phyloP scores from a whole-genome alignment of 768 basidiomycete species.

The Lyophyllum shimeji region DNA sequence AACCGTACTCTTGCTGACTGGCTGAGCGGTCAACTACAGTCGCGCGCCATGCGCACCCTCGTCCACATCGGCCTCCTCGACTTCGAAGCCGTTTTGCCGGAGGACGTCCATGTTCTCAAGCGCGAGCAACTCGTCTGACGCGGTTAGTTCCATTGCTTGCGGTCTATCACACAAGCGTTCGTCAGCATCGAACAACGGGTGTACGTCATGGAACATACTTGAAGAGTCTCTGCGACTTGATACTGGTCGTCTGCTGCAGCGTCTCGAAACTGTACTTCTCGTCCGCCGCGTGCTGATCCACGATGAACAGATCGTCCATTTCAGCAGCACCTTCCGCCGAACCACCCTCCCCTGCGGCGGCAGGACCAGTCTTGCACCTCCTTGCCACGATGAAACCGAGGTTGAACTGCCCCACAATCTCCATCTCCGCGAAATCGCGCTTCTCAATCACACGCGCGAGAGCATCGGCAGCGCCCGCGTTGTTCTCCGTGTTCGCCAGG shows the following conservation, averaged over 20 bases:
- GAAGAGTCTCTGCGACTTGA: slow-evolving; percentile 83
- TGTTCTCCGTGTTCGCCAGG: slow-evolving; percentile 42
- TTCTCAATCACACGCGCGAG: slow-evolving; percentile 87
- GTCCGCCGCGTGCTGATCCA: slow-evolving; percentile 97
- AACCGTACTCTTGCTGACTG: slow-evolving; percentile 86
- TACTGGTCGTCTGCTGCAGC: slow-evolving; percentile 85
- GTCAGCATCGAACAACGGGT: not conserved
- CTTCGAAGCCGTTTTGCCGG: slow-evolving; percentile 86
- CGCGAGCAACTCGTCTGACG: slow-evolving; percentile 86
- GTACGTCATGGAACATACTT: slow-evolving; percentile 45
- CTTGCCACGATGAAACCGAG: slow-evolving; percentile 90
- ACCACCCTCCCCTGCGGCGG: not conserved
- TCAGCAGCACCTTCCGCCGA: slow-evolving; percentile 2
- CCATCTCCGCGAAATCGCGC: slow-evolving; percentile 81
- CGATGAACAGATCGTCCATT: slow-evolving; percentile 91
- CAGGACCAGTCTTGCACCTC: slow-evolving; percentile 36
- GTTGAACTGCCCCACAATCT: slow-evolving; percentile 92
- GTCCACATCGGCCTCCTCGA: slow-evolving; percentile 55
- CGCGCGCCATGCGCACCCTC: slow-evolving; percentile 34
- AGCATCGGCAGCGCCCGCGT: slow-evolving; percentile 58
- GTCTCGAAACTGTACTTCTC: slow-evolving; percentile 99
- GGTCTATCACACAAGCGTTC: slow-evolving; percentile 56
- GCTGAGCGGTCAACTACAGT: slow-evolving; percentile 76
- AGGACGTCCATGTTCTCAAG: slow-evolving; percentile 86
- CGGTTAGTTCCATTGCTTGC: slow-evolving; percentile 74